phyloP scores from a whole-genome alignment of 1,284 basidiomycete species.

The Trichosporon ovoides region DNA sequence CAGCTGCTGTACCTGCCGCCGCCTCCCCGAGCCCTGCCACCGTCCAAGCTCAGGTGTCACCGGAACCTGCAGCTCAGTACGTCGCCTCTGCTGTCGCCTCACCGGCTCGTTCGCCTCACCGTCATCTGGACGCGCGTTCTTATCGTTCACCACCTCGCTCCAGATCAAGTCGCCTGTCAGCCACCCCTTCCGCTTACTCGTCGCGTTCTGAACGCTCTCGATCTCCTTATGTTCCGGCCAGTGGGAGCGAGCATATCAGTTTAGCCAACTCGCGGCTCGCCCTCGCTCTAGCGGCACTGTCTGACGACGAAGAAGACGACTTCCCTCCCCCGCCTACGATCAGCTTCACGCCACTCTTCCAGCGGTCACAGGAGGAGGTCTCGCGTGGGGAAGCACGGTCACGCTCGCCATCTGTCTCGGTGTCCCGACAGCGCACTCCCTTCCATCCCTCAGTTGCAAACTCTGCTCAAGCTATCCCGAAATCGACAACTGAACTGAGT shows the following conservation, averaged over 20 bases:
- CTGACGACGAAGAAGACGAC: background rate
- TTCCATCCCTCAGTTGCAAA: no score
- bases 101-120: background rate
- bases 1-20: background rate
- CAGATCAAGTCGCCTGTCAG: background rate
- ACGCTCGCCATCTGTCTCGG: background rate
- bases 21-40: background rate
- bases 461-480: no score
- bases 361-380: background rate
- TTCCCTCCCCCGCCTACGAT: background rate
- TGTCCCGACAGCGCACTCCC: background rate
- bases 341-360: background rate
- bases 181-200: background rate
- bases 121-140: background rate
- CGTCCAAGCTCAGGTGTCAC: background rate
- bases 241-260: background rate
- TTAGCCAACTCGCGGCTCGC: background rate
- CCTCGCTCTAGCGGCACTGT: background rate
- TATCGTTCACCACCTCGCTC: background rate
- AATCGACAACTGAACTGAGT: no score
- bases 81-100: no score
- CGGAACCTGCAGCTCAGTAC: background rate
- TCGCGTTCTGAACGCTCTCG: background rate
- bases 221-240: background rate
- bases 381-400: background rate